Conservation (phyloP, 805 yeast species). For the Jamesozyma spencerorum region DNA sequence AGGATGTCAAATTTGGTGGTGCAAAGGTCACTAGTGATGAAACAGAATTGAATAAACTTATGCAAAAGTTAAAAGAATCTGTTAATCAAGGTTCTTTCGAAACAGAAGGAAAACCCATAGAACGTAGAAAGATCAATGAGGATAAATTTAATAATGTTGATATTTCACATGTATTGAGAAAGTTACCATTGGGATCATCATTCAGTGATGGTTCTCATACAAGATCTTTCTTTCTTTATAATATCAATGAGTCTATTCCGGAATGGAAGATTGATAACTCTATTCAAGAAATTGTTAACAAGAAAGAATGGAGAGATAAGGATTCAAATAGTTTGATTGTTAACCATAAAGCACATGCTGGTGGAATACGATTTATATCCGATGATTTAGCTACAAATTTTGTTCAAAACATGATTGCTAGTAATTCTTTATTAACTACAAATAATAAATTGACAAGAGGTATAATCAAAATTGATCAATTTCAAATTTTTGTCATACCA, state of each 20-base stretch:
- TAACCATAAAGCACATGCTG: slow-evolving; percentile 22
- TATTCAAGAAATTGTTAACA: slow-evolving; percentile 32
- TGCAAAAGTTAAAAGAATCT: slow-evolving; percentile 33
- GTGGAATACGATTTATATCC: slow-evolving; percentile 19
- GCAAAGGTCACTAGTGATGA: slow-evolving; percentile 29
- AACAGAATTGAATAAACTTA: slow-evolving; percentile 42
- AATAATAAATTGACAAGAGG: slow-evolving; percentile 12
- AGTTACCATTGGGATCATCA: slow-evolving; percentile 64
- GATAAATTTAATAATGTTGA: slow-evolving; percentile 27
- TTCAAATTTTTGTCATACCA: slow-evolving; percentile 15
- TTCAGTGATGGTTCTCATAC: slow-evolving; percentile 32
- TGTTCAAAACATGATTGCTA: slow-evolving; percentile 4
- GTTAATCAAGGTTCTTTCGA: not conserved
- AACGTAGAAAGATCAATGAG: not conserved
- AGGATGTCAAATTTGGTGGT: slow-evolving; percentile 35
- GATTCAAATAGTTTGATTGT: slow-evolving; percentile 14
- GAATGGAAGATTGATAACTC: slow-evolving; percentile 49
- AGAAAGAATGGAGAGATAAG: slow-evolving; percentile 16
- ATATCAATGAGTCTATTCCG: slow-evolving; percentile 57
- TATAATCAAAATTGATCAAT: slow-evolving; percentile 14
- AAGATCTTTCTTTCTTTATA: slow-evolving; percentile 66
- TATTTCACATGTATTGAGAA: slow-evolving; percentile 42
- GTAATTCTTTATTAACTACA: slow-evolving; percentile 1
- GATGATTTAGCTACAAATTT: slow-evolving; percentile 11
- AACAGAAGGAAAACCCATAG: not conserved